Evolutionary conservation across 768 basidiomycete species (phyloP).

Genomic region (Mycena venus): DNA sequence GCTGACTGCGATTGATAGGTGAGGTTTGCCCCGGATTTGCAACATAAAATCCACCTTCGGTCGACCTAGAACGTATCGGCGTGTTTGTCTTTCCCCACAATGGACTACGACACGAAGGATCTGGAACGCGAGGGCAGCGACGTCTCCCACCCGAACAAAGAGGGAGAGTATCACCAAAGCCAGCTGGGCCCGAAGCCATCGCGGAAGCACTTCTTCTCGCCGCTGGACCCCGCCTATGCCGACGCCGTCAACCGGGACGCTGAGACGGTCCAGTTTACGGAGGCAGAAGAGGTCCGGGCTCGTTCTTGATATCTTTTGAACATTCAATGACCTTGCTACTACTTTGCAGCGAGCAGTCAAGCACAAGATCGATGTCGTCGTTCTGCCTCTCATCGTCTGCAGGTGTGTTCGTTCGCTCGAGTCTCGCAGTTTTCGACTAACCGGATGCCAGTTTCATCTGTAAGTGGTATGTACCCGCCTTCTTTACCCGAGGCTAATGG

Average conservation of each 20-base stretch:
- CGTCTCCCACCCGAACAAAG: slow-evolving; percentile 30
- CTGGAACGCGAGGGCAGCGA: slow-evolving; percentile 23
- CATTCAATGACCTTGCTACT: background rate
- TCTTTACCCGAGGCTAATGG: slow-evolving; percentile 31
- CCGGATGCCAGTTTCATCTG: slow-evolving; percentile 59
- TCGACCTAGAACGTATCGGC: background rate
- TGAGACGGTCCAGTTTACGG: slow-evolving; percentile 59
- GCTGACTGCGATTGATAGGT: background rate
- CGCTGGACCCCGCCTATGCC: slow-evolving; percentile 59
- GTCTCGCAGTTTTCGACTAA: background rate
- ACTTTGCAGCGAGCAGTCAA: slow-evolving; percentile 54
- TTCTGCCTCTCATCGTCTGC: slow-evolving; percentile 63
- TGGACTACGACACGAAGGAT: slow-evolving; percentile 21
- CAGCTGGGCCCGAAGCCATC: slow-evolving; percentile 53
- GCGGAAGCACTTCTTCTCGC: slow-evolving; percentile 63
- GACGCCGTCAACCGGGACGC: slow-evolving; percentile 67
- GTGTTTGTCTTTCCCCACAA: background rate
- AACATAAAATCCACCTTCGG: background rate
- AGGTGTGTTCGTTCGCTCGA: slow-evolving; percentile 50
- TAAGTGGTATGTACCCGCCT: slow-evolving; percentile 43
- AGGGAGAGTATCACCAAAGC: slow-evolving; percentile 59
- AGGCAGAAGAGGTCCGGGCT: slow-evolving; percentile 60
- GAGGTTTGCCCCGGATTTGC: background rate
- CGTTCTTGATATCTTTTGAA: background rate
- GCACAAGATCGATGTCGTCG: slow-evolving; percentile 64